phyloP scores from a whole-genome alignment of 179 eudicot genomes.

The Actinidia polygama region DNA sequence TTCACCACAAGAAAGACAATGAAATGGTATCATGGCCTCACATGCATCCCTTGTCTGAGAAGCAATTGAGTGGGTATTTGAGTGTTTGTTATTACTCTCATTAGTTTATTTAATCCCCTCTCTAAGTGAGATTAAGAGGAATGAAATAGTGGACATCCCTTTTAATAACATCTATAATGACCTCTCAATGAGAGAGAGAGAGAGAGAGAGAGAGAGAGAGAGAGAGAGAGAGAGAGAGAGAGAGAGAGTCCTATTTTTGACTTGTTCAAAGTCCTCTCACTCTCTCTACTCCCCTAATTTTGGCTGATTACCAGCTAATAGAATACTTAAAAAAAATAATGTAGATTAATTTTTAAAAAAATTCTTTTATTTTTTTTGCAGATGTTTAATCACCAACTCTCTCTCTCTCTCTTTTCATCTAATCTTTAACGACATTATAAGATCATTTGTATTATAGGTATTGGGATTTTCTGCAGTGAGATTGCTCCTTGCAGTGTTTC shows the following conservation, averaged over 20 bases:
- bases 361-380: not conserved
- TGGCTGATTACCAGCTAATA: conserved; percentile 15
- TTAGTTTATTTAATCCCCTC: not conserved
- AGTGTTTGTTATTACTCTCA: not conserved
- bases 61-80: conserved; percentile 28
- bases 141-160: conserved; percentile 30
- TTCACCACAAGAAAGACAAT: conserved; percentile 45
- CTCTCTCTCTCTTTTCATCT: not conserved
- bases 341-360: not conserved
- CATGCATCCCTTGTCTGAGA: conserved; percentile 34
- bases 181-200: conserved; percentile 19
- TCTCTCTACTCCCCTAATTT: not conserved
- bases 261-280: conserved; percentile 5
- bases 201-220: conserved; percentile 5
- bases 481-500: no score
- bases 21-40: conserved; percentile 38
- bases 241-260: not conserved
- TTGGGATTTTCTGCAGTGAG: no score
- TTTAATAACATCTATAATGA: conserved; percentile 30
- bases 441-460: not conserved
- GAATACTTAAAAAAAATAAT: not conserved
- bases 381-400: not conserved
- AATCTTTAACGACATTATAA: conserved; percentile 1
- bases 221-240: no score
- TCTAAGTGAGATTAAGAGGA: conserved; percentile 9